Percentiles rank a stretch among this genome's conserved stretches.
Evolutionary conservation across 2,329 filamentous ascomycete species (phyloP).

Genomic region (Talaromyces sp.): DNA sequence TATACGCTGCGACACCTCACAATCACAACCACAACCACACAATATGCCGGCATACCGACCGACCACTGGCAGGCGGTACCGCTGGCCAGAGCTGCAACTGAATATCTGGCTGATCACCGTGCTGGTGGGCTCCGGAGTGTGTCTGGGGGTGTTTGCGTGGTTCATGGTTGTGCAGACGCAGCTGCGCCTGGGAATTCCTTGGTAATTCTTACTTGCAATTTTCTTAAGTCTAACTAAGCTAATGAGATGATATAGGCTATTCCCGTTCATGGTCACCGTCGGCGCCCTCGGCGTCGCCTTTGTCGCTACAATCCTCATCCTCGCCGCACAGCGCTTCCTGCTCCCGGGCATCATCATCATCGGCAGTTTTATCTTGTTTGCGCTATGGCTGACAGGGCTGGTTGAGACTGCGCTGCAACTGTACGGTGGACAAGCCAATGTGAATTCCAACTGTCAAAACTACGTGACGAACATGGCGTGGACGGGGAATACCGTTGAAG

Average conservation of each 20-base stretch:
- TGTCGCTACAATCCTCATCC: slow-evolving; percentile 52
- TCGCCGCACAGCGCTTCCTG: slow-evolving; percentile 51
- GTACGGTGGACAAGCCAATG: slow-evolving; percentile 50
- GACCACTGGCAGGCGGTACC: slow-evolving; percentile 35
- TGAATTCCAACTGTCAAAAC: slow-evolving; percentile 54
- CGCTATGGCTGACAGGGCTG: slow-evolving; percentile 56
- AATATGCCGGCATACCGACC: slow-evolving; percentile 17
- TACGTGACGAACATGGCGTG: slow-evolving; percentile 46
- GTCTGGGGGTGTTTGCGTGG: slow-evolving; percentile 55
- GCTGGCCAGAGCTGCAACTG: slow-evolving; percentile 60
- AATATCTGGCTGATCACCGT: slow-evolving; percentile 61
- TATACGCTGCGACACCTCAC: background rate
- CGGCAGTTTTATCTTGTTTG: slow-evolving; percentile 55
- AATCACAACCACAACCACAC: background rate
- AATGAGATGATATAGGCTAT: slow-evolving; percentile 45
- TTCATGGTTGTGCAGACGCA: slow-evolving; percentile 55
- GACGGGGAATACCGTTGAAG: slow-evolving; percentile 47
- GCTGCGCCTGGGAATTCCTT: slow-evolving; percentile 50
- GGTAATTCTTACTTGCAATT: too few relatives aligned
- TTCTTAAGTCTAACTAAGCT: slow-evolving; percentile 1
- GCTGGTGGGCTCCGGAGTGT: slow-evolving; percentile 50
- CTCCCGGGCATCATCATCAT: slow-evolving; percentile 56
- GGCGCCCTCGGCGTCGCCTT: slow-evolving; percentile 53
- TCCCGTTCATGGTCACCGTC: slow-evolving; percentile 57
- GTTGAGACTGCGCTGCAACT: slow-evolving; percentile 59